phyloP scores from a whole-genome alignment of 2,329 filamentous ascomycete species.

The Knoxdaviesia capensis region DNA sequence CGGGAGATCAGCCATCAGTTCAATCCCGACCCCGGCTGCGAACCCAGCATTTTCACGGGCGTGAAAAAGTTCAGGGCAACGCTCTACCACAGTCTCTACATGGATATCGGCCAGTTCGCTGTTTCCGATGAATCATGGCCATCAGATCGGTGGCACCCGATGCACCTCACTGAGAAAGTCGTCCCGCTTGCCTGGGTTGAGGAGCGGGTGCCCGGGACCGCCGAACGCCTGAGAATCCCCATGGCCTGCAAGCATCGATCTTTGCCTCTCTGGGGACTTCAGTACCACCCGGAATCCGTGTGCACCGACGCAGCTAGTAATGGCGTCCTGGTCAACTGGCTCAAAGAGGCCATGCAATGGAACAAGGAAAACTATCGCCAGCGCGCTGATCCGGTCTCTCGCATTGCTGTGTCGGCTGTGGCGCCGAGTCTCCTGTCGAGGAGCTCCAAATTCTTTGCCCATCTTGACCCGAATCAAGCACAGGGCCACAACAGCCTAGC shows the following conservation, averaged over 20 bases:
- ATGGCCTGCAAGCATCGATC: slow-evolving; percentile 53
- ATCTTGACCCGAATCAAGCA: no score
- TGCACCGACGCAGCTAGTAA: slow-evolving; percentile 54
- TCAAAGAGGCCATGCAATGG: slow-evolving; percentile 41
- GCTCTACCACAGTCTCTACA: slow-evolving; percentile 51
- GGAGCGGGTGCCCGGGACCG: slow-evolving; percentile 16
- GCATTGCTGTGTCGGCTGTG: no score
- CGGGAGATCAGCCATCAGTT: slow-evolving; percentile 37
- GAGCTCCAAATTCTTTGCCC: no score
- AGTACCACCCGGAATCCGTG: slow-evolving; percentile 80
- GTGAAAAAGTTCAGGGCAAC: slow-evolving; percentile 46
- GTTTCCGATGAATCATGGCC: slow-evolving; percentile 16
- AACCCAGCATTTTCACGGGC: slow-evolving; percentile 41
- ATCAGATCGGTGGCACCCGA: slow-evolving; percentile 18
- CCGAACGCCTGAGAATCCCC: slow-evolving; percentile 29
- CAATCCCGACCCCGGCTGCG: slow-evolving; percentile 5
- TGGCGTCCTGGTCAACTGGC: slow-evolving; percentile 56
- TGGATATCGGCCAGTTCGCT: slow-evolving; percentile 28
- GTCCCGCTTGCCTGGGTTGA: slow-evolving; percentile 43
- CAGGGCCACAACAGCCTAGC: no score
- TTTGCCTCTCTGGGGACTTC: slow-evolving; percentile 68
- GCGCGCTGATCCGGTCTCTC: no score
- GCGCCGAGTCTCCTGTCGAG: no score
- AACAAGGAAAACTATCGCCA: slow-evolving; percentile 17
- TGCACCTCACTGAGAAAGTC: slow-evolving; percentile 17